phyloP scores from a whole-genome alignment of 257 asterid genomes.

The Scutellaria minor region DNA sequence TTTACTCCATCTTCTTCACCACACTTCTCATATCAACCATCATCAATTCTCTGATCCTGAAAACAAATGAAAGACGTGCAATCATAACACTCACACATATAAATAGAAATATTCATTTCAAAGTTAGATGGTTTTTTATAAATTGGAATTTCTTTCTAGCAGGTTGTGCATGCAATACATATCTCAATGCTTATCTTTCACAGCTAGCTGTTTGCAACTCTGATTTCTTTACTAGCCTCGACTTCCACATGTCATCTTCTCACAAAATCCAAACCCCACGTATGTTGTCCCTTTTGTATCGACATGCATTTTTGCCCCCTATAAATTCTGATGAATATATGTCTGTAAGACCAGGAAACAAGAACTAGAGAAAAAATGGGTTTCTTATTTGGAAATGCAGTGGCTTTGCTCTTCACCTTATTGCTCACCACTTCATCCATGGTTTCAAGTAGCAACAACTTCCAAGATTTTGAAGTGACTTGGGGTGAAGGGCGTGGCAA shows the following conservation, averaged over 20 bases:
- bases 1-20: too few relatives aligned
- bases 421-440: conserved; percentile 24
- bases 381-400: conserved; percentile 6
- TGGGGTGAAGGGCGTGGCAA: conserved; percentile 60
- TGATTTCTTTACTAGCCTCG: background rate
- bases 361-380: conserved; percentile 32
- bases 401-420: background rate
- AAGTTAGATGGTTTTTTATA: too few relatives aligned
- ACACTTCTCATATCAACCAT: background rate
- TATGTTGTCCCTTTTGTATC: background rate
- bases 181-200: conserved; percentile 35
- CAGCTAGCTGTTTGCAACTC: conserved; percentile 47
- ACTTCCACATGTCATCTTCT: conserved; percentile 42
- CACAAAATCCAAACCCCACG: conserved; percentile 31
- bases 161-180: background rate
- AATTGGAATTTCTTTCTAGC: too few relatives aligned
- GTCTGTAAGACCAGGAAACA: background rate
- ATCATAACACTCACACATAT: too few relatives aligned
- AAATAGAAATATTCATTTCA: too few relatives aligned
- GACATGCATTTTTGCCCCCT: conserved; percentile 13
- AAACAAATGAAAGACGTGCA: background rate
- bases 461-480: conserved; percentile 52
- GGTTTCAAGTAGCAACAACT: conserved; percentile 32
- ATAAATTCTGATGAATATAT: background rate
- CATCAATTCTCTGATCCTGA: background rate